These are phyloP conservation scores for Paramecium sexaurelia DNA, from an alignment of 73 alveolate species.

Conservation along the genomic window DNA sequence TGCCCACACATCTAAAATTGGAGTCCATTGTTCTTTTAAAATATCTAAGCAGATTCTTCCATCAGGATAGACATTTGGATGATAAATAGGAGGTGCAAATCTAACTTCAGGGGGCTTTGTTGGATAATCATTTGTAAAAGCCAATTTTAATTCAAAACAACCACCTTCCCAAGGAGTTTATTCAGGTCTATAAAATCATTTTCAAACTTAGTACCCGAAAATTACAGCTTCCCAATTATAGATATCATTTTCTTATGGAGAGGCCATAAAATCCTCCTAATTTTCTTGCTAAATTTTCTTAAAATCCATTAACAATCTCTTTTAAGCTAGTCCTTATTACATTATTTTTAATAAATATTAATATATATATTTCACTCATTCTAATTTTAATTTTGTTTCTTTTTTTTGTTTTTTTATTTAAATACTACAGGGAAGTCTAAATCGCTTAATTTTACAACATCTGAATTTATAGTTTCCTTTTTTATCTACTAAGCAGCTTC, in stretches of 20 bases:
- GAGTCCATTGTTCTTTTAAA: slow-evolving; percentile 85
- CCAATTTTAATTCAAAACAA: slow-evolving; percentile 55
- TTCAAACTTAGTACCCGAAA: slow-evolving; percentile 75
- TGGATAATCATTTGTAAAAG: slow-evolving; percentile 71
- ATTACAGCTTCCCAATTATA: slow-evolving; percentile 96
- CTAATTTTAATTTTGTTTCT: background rate
- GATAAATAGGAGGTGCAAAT: slow-evolving; percentile 71
- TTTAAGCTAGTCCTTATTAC: slow-evolving; percentile 89
- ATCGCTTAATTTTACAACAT: background rate
- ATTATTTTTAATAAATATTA: slow-evolving; percentile 40
- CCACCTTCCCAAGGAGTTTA: slow-evolving; percentile 72
- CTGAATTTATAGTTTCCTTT: background rate
- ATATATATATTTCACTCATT: background rate
- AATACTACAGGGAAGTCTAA: background rate
- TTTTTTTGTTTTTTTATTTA: background rate
- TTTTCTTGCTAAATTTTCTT: slow-evolving; percentile 87
- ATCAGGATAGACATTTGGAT: slow-evolving; percentile 68
- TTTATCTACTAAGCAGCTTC: background rate
- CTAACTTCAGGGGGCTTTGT: slow-evolving; percentile 72
- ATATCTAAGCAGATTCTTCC: slow-evolving; percentile 83
- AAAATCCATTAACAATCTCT: slow-evolving; percentile 91
- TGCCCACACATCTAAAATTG: slow-evolving; percentile 79
- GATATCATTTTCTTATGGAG: slow-evolving; percentile 90
- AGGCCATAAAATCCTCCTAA: slow-evolving; percentile 84
- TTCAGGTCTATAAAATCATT: background rate